These are phyloP conservation scores for Leccinum ochraceum DNA, from an alignment of 768 basidiomycete species.

Conservation along the genomic window DNA sequence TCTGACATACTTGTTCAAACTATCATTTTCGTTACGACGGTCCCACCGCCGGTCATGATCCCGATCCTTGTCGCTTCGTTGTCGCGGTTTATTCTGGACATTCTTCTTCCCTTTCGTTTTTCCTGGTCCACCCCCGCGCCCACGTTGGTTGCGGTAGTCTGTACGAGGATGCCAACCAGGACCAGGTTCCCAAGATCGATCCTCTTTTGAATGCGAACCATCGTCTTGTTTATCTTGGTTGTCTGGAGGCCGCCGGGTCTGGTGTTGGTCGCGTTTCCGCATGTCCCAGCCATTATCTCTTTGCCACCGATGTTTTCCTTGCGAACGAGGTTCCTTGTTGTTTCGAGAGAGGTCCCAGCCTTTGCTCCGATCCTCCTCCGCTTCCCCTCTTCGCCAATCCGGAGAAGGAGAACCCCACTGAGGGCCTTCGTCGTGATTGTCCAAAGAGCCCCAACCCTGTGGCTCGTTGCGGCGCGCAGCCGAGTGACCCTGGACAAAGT, in stretches of 20 bases:
- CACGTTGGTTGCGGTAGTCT: conserved; percentile 39
- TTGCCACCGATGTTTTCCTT: conserved; percentile 35
- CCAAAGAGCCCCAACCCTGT: conserved; percentile 42
- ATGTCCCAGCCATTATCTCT: conserved; percentile 52
- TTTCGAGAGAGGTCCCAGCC: conserved; percentile 37
- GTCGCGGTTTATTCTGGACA: conserved; percentile 35
- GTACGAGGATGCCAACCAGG: conserved; percentile 60
- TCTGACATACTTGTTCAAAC: conserved; percentile 68
- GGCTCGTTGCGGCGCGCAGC: conserved; percentile 49
- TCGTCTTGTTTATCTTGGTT: conserved; percentile 30
- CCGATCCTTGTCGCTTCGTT: conserved; percentile 30
- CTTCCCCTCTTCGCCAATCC: conserved; percentile 42
- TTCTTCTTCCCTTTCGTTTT: conserved; percentile 40
- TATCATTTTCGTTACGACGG: conserved; percentile 58
- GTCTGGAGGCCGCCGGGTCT: conserved; percentile 37
- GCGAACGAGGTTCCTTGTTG: conserved; percentile 37
- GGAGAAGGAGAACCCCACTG: conserved; percentile 45
- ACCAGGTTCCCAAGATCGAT: conserved; percentile 74
- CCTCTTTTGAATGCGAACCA: conserved; percentile 35
- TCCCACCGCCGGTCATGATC: conserved; percentile 32
- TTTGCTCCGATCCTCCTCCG: conserved; percentile 40
- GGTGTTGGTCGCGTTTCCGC: conserved; percentile 48
- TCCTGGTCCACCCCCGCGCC: conserved; percentile 41
- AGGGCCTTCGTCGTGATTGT: conserved; percentile 43
- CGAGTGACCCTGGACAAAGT: conserved; percentile 46